Evolutionary conservation across 495 filamentous ascomycete species (phyloP).

Genomic region (Trichoderma virens): DNA sequence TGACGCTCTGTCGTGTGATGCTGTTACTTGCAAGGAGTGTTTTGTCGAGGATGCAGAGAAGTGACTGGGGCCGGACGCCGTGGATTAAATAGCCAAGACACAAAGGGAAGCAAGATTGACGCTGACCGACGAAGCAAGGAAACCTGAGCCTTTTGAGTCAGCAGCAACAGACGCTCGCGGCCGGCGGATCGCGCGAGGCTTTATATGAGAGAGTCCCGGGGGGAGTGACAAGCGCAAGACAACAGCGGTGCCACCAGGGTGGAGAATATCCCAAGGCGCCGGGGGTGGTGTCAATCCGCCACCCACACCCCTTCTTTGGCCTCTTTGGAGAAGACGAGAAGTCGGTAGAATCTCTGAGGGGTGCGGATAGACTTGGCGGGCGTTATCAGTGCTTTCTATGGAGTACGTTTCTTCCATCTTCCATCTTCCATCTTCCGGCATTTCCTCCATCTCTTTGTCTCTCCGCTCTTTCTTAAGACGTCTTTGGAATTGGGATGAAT

Average conservation of each 20-base stretch:
- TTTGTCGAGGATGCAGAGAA: background rate
- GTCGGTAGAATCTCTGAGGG: too few relatives aligned
- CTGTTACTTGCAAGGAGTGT: conserved; percentile 5
- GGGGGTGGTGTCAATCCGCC: too few relatives aligned
- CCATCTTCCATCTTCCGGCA: too few relatives aligned
- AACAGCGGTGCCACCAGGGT: background rate
- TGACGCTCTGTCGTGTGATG: conserved; percentile 9
- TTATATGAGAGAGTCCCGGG: conserved; percentile 3
- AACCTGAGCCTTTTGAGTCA: conserved; percentile 3
- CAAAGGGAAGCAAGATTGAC: conserved; percentile 15
- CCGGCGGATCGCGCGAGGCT: conserved; percentile 1
- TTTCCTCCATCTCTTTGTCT: too few relatives aligned
- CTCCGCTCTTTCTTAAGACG: too few relatives aligned
- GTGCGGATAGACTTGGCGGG: too few relatives aligned
- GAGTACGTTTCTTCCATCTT: too few relatives aligned
- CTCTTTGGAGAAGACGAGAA: too few relatives aligned
- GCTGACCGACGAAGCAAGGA: background rate
- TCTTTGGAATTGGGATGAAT: too few relatives aligned
- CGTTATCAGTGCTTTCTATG: too few relatives aligned
- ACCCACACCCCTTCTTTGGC: too few relatives aligned
- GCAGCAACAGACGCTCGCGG: background rate
- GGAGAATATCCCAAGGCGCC: background rate
- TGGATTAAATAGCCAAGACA: conserved; percentile 12
- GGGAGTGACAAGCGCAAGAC: background rate
- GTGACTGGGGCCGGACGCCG: background rate